Evolutionary conservation across 352 stramenopile species (phyloP).

Genomic region (Pythium guiyangense): DNA sequence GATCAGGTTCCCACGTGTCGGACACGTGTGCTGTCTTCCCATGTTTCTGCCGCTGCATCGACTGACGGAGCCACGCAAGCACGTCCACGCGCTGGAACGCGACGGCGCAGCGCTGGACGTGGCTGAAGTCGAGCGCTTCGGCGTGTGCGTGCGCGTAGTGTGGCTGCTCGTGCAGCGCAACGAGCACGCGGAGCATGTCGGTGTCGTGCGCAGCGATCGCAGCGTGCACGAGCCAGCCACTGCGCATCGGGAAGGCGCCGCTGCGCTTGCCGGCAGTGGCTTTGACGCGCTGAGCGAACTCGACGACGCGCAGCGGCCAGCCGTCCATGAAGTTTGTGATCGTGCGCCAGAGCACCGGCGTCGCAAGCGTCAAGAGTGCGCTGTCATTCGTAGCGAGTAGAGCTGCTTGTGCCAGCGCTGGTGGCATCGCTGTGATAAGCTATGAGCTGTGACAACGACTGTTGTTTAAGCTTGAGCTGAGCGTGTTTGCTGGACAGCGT

Average conservation of each 20-base stretch:
- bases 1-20: conserved; percentile 7
- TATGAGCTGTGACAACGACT: too few species aligned
- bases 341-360: too few species aligned
- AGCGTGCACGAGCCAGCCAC: conserved; percentile 9
- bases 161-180: conserved; percentile 3
- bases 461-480: too few species aligned
- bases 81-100: conserved; percentile 9
- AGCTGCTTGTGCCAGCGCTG: too few species aligned
- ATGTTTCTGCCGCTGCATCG: not conserved
- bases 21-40: not conserved
- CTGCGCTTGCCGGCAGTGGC: not conserved
- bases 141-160: not conserved
- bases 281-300: too few species aligned
- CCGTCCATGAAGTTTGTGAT: too few species aligned
- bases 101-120: conserved; percentile 8
- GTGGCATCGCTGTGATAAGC: too few species aligned
- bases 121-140: conserved; percentile 1
- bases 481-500: too few species aligned
- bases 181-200: conserved; percentile 6
- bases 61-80: conserved; percentile 4
- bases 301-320: too few species aligned
- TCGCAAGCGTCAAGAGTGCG: not conserved
- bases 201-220: conserved; percentile 8
- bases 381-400: too few species aligned
- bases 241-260: conserved; percentile 6